These are phyloP conservation scores for Nitzschia putrida DNA, from an alignment of 108 stramenopile species.

Conservation along the genomic window DNA sequence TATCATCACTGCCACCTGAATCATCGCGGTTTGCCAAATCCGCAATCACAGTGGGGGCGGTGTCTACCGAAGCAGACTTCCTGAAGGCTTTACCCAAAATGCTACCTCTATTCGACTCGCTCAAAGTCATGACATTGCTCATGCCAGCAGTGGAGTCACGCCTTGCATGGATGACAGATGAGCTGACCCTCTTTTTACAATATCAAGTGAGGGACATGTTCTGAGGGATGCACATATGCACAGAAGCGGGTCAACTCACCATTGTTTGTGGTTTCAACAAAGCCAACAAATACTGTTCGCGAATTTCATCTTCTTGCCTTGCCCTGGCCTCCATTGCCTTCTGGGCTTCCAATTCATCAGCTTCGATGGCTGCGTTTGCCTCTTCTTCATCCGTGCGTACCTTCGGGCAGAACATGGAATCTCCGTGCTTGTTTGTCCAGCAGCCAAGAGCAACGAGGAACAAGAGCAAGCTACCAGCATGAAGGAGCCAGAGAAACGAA, in stretches of 20 bases:
- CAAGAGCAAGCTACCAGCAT: not conserved
- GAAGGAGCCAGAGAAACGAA: not conserved
- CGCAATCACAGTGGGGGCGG: too few species aligned
- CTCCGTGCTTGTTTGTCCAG: not conserved
- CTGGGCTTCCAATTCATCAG: too few species aligned
- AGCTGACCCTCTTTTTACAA: not conserved
- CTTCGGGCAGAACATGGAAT: not conserved
- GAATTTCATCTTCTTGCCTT: conserved; percentile 47
- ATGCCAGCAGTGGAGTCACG: not conserved
- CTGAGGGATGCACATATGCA: too few species aligned
- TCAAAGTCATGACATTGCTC: not conserved
- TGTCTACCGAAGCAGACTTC: not conserved
- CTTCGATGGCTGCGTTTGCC: too few species aligned
- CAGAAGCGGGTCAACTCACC: conserved; percentile 18
- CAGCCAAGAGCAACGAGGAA: not conserved
- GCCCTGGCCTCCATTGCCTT: conserved; percentile 3
- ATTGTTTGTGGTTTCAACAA: conserved; percentile 28
- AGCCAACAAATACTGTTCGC: conserved; percentile 24
- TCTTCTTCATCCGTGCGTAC: too few species aligned
- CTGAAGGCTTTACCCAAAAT: not conserved
- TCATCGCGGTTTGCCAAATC: too few species aligned
- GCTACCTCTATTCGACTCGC: not conserved
- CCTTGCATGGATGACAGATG: not conserved
- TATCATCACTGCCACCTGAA: not conserved
- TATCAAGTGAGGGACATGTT: too few species aligned